Conservation (phyloP, 306 rosid species). For the Casuarina glauca region DNA sequence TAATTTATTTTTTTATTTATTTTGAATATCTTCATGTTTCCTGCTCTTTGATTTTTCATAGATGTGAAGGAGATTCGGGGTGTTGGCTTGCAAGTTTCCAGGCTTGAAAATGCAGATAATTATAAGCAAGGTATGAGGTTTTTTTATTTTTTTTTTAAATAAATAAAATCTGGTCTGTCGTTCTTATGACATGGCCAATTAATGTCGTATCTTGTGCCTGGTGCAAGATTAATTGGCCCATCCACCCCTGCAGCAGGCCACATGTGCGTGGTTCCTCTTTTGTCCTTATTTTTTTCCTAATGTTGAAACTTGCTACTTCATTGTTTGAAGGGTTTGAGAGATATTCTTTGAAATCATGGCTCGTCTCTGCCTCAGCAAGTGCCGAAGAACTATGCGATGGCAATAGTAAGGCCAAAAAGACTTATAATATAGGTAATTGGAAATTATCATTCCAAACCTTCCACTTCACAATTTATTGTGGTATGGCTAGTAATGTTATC, state of each 20-base stretch:
- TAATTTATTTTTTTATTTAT: no score
- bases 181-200: constrained; percentile 4
- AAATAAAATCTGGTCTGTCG: not conserved
- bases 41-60: constrained; percentile 35
- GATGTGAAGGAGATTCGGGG: constrained; percentile 97
- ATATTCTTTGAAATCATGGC: constrained; percentile 70
- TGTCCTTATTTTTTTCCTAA: constrained; percentile 6
- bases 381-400: constrained; percentile 29
- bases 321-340: constrained; percentile 48
- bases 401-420: constrained; percentile 15
- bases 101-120: constrained; percentile 65
- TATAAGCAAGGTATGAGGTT: constrained; percentile 63
- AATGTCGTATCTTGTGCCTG: constrained; percentile 5
- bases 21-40: constrained; percentile 11
- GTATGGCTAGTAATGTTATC: not conserved
- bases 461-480: not conserved
- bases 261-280: constrained; percentile 2
- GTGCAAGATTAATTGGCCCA: constrained; percentile 10
- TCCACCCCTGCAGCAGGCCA: not conserved
- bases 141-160: not conserved
- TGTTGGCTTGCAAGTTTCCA: constrained; percentile 90
- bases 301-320: constrained; percentile 25
- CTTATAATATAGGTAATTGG: constrained; percentile 36
- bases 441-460: constrained; percentile 15
- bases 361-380: constrained; percentile 54